A percentile compares a stretch with the other conserved stretches of the same genome.
Conservation (phyloP, 23 red algal genomes). For the Chondrus crispus region DNA sequence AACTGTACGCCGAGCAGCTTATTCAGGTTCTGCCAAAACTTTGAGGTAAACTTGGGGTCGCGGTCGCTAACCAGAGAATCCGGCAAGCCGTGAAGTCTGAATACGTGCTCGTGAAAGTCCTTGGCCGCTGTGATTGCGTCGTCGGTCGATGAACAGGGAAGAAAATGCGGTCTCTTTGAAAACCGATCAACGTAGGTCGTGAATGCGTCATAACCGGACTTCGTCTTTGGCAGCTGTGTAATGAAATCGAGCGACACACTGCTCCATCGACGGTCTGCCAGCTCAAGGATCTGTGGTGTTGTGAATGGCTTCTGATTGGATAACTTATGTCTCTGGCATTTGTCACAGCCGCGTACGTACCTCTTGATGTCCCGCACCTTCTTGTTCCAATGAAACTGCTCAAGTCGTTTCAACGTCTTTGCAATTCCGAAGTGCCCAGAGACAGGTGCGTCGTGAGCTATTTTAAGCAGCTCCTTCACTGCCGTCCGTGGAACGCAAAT, state of each 20-base stretch:
- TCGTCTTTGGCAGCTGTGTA: neutral
- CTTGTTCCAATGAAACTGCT: neutral
- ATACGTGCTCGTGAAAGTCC: neutral
- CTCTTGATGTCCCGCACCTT: neutral
- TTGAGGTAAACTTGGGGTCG: neutral
- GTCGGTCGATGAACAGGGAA: neutral
- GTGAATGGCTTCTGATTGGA: neutral
- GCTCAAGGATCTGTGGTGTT: neutral
- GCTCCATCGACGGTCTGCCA: neutral
- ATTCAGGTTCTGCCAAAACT: neutral
- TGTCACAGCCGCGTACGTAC: neutral
- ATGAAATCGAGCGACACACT: neutral
- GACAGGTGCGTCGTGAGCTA: neutral
- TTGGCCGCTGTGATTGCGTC: neutral
- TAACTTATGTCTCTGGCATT: neutral
- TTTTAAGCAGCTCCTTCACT: neutral
- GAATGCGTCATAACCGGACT: neutral
- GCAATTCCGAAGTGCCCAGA: neutral
- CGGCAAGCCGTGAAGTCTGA: neutral
- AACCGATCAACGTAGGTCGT: neutral
- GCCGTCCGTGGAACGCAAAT: neutral
- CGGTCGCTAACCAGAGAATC: neutral
- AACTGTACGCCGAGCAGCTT: neutral
- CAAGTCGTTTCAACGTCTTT: neutral
- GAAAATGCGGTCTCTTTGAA: neutral